phyloP scores from a whole-genome alignment of 257 asterid genomes.

The Fraxinus anomala region DNA sequence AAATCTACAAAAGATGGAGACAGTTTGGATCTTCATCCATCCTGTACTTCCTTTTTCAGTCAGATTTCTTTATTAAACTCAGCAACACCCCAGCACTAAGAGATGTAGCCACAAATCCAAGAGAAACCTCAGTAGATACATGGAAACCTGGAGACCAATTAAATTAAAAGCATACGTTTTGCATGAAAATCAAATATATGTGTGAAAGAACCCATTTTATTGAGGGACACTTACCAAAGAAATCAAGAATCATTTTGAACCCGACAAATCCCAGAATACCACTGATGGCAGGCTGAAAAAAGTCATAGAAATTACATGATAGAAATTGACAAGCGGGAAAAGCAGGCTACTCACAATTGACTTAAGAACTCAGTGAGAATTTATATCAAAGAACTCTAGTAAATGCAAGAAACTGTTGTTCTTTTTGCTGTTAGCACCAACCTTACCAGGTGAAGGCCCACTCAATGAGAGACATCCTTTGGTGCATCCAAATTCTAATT shows the following conservation, averaged over 20 bases:
- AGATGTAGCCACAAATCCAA: slow-evolving; percentile 76
- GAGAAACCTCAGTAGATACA: slow-evolving; percentile 81
- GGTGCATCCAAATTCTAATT: not conserved
- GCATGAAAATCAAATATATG: not conserved
- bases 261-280: slow-evolving; percentile 87
- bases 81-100: slow-evolving; percentile 67
- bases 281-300: slow-evolving; percentile 78
- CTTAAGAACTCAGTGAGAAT: not conserved
- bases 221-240: slow-evolving; percentile 60
- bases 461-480: not conserved
- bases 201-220: slow-evolving; percentile 2
- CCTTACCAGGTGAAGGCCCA: not conserved
- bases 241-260: slow-evolving; percentile 86
- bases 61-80: slow-evolving; percentile 67
- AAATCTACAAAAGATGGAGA: not conserved
- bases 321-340: not conserved
- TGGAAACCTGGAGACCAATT: slow-evolving; percentile 58
- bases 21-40: slow-evolving; percentile 6
- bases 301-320: not conserved
- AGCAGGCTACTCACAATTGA: not conserved
- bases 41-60: slow-evolving; percentile 18
- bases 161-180: not conserved
- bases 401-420: not conserved
- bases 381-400: not conserved
- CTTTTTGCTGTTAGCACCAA: not conserved